These are phyloP conservation scores for Aspergillus pseudoglaucus DNA, from an alignment of 2,329 filamentous ascomycete genomes.

Conservation along the genomic window DNA sequence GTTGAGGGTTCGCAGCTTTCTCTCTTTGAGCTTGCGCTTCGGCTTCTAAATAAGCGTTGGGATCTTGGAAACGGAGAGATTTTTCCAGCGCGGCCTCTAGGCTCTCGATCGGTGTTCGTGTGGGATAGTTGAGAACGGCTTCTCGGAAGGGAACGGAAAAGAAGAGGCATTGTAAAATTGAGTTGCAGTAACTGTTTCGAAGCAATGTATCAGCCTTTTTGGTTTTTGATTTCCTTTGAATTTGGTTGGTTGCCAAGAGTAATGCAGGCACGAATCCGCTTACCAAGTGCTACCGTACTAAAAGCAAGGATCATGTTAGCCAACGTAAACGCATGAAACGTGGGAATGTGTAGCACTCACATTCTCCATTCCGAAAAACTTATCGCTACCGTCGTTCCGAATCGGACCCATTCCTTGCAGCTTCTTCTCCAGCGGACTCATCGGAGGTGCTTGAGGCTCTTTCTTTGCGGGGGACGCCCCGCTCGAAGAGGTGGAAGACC, in stretches of 20 bases:
- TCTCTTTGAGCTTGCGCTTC: constrained; percentile 42
- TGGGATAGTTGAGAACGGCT: constrained; percentile 85
- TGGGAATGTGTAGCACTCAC: constrained; percentile 50
- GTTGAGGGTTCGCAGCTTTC: constrained; percentile 35
- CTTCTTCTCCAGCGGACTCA: constrained; percentile 64
- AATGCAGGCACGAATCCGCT: constrained; percentile 15
- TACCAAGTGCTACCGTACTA: constrained; percentile 99
- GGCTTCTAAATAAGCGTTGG: constrained; percentile 49
- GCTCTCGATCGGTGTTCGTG: constrained; percentile 61
- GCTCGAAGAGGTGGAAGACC: constrained; percentile 41
- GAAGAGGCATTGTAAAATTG: constrained; percentile 93
- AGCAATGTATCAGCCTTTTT: constrained; percentile 2
- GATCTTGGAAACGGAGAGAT: constrained; percentile 54
- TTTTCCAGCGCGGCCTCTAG: constrained; percentile 51
- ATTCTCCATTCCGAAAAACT: constrained; percentile 98
- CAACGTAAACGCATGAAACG: not conserved
- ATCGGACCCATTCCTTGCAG: constrained; percentile 74
- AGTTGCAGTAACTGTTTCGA: constrained; percentile 81
- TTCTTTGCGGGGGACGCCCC: constrained; percentile 50
- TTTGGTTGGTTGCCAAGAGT: not conserved
- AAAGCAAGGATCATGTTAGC: constrained; percentile 14
- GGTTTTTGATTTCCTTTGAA: not conserved
- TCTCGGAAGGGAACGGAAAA: constrained; percentile 92
- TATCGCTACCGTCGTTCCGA: constrained; percentile 84
- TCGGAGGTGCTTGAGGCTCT: constrained; percentile 50